Conservation (phyloP, 2,329 filamentous ascomycete genomes). For the Bipolaris sorokiniana region DNA sequence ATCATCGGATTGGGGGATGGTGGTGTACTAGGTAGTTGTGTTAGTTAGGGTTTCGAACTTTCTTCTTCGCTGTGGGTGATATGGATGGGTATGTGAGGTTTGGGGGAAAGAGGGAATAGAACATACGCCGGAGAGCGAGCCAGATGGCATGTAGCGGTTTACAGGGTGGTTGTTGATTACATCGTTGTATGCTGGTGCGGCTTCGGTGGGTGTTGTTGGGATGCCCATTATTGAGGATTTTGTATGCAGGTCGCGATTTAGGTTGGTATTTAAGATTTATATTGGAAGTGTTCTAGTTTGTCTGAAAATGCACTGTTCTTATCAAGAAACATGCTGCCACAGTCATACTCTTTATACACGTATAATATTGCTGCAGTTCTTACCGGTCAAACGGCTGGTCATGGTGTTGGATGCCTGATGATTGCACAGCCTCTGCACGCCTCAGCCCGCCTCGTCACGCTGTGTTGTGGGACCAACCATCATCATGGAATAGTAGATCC, state of each 20-base stretch:
- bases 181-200: slow-evolving; percentile 40
- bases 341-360: background rate
- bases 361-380: background rate
- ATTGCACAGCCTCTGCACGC: too few species aligned
- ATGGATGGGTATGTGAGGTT: background rate
- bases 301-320: background rate
- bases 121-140: slow-evolving; percentile 29
- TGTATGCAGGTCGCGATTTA: background rate
- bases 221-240: slow-evolving; percentile 30
- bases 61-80: background rate
- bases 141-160: slow-evolving; percentile 24
- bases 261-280: too few species aligned
- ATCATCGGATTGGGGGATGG: slow-evolving; percentile 31
- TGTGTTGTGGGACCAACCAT: slow-evolving; percentile 7
- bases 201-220: slow-evolving; percentile 23
- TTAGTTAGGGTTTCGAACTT: background rate
- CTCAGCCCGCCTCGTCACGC: background rate
- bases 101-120: too few species aligned
- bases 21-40: slow-evolving; percentile 26
- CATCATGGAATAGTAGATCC: background rate
- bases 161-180: slow-evolving; percentile 33
- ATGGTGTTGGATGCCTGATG: slow-evolving; percentile 5
- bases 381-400: background rate
- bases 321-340: background rate
- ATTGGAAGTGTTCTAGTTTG: background rate